Evolutionary conservation across 176 grass and related monocot species (phyloP), one percentile per base, ranked within the genome.

Genomic region (Carex cristatella): DNA sequence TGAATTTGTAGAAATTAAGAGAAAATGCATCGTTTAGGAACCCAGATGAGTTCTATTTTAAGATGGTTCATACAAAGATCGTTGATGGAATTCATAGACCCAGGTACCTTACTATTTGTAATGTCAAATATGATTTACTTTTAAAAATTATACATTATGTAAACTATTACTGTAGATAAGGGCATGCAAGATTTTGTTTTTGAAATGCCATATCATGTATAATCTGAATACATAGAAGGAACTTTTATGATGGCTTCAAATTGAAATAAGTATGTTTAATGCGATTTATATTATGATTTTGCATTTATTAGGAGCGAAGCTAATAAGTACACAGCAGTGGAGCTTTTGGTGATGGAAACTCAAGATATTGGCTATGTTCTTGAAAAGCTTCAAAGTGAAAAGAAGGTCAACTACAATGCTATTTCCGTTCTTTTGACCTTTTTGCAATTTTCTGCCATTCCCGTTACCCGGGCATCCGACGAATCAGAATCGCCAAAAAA

Each of bases 31-130:
- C 88, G 16, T 79, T 84, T 69, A 99, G 55, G 79, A 99, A 99
- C 77, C 93, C 91, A 46, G 93, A 95, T 95, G 96, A 99, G 81
- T 95, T 99, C 79, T 91, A 94, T 46, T 99, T 99, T 86, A 99
- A 91, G 86, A 99, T 99, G 96, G 79, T 95, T 81, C 91, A 99
- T 44, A 95, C 83, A 37, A 90, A 19, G 82, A 92, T 84, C 1
- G 85, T 92, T 2, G 42, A 69, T 81, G 93, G 96, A 85, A 79
- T 99, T 84, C 96, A 99, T 86, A 92, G 40, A 64, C 88, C 87
- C 30, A 87, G 90, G 93, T 99, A 92, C 6, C 65, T n/a, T n/a
- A n/a, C 18, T 32, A 84, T 51, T 83, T 16, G 1, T 64, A 62
- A 10, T 82, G 61, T 30, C 66, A 73, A 18, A 14, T 80, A 53